Evolutionary conservation across 2,329 filamentous ascomycete genomes (phyloP), one percentile per base, ranked within the genome.

Genomic region (Pezizomycotina sp.): DNA sequence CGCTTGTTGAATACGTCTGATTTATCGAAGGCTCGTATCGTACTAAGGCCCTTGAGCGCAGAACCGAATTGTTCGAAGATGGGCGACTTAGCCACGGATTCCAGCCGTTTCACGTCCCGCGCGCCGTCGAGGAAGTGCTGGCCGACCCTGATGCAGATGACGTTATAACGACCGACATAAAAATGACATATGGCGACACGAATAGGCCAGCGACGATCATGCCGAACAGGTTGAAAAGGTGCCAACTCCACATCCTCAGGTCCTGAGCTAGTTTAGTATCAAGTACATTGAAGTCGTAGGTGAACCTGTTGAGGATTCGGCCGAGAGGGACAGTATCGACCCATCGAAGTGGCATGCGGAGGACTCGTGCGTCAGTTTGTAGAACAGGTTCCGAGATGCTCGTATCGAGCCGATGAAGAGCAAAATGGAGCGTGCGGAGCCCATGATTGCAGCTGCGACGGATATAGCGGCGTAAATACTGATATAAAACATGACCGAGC

Each of bases 31-130:
- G 76, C 75, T 9, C 80, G 70, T 33, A 89, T 80, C 0, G 79
- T 84, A 1, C 70, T 63, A 12, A 89, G 68, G 4, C 80, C 80
- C 0, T 69, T 66, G 6, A 86, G 64, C 0, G 76, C 70, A 1
- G 76, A 72, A 7, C 74, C 74, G 49, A 86, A 84, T 44, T 80
- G 72, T 53, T 86, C 79, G 48, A 82, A 84, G 1, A 86, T 71
- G 0, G 80, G 80, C 0, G 74, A 79, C 55, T 82, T 84, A 36
- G 72, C 68, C 2, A 68, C 80, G 47, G 74, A 80, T 55, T 86
- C 79, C 1, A 86, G 65, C 4, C 80, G 66, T 58, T 84, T 86
- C 43, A 77, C 65, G 19, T 82, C 77, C 24, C 80, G 65, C 0
- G 78, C 77, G 1, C 68, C 77, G n/a, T 66, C 58, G 4, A 89